Evolutionary conservation across 352 stramenopile genomes (phyloP).

Genomic region (Globisporangium canariense): DNA sequence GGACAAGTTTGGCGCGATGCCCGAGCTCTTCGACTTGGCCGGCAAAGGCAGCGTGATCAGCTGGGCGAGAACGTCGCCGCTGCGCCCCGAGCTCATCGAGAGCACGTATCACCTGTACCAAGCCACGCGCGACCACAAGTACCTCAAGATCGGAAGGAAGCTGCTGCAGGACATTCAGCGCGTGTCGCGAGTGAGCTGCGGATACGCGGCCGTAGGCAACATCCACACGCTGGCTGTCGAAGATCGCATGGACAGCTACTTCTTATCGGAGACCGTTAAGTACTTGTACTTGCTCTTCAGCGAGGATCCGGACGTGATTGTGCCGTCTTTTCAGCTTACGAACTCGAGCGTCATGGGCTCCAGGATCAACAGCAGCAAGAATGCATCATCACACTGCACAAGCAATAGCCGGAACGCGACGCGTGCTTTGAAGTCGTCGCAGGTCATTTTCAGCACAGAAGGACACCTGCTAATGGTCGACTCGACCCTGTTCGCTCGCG

Average conservation of each 20-base stretch:
- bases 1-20: slow-evolving; percentile 93
- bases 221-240: slow-evolving; percentile 89
- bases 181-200: slow-evolving; percentile 87
- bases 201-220: slow-evolving; percentile 90
- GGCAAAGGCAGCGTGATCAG: slow-evolving; percentile 51
- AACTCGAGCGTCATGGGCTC: slow-evolving; percentile 1
- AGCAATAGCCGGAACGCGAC: slow-evolving; percentile 6
- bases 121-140: slow-evolving; percentile 85
- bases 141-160: slow-evolving; percentile 88
- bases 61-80: slow-evolving; percentile 84
- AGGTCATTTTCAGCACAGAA: slow-evolving; percentile 83
- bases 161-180: slow-evolving; percentile 86
- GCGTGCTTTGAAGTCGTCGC: slow-evolving; percentile 51
- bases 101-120: slow-evolving; percentile 96
- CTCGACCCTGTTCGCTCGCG: slow-evolving; percentile 43
- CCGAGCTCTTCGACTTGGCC: slow-evolving; percentile 91
- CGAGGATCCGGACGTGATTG: slow-evolving; percentile 75
- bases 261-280: slow-evolving; percentile 98
- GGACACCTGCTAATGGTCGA: slow-evolving; percentile 74
- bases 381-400: not conserved
- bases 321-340: slow-evolving; percentile 35
- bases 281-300: slow-evolving; percentile 99
- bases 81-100: slow-evolving; percentile 97
- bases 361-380: slow-evolving; percentile 3
- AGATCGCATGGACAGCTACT: slow-evolving; percentile 99